A percentile compares a stretch with the other conserved stretches of the same genome.
Conservation (phyloP, 768 basidiomycete species). For the Boletus reticuloceps region DNA sequence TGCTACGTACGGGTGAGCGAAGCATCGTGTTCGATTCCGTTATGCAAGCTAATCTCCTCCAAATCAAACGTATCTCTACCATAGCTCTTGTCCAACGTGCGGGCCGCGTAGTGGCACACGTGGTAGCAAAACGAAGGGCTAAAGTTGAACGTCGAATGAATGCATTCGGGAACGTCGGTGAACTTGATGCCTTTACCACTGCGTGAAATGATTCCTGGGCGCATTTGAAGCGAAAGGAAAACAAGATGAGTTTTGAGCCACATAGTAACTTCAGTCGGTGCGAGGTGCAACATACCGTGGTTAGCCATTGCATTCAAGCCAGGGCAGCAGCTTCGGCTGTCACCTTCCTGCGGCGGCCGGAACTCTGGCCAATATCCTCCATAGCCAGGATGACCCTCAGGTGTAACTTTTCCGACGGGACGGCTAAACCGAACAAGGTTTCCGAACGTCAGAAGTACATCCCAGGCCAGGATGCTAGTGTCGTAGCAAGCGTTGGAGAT, state of each 20-base stretch:
- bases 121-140: conserved; percentile 62
- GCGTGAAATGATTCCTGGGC: conserved; percentile 44
- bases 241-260: not conserved
- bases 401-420: conserved; percentile 51
- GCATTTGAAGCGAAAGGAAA: not conserved
- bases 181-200: conserved; percentile 71
- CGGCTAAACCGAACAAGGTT: conserved; percentile 19
- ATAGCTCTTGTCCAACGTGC: conserved; percentile 55
- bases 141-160: conserved; percentile 66
- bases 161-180: conserved; percentile 32
- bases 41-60: conserved; percentile 30
- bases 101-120: conserved; percentile 57
- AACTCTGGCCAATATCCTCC: conserved; percentile 70
- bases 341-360: conserved; percentile 52
- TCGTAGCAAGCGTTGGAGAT: conserved; percentile 10
- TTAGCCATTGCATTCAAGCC: conserved; percentile 78
- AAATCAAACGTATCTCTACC: conserved; percentile 59
- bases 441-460: conserved; percentile 11
- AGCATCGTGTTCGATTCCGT: conserved; percentile 18
- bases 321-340: conserved; percentile 71
- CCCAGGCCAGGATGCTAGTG: conserved; percentile 5
- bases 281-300: conserved; percentile 61
- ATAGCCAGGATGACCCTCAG: conserved; percentile 49
- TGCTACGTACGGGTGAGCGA: conserved; percentile 27
- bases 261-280: conserved; percentile 28